Evolutionary conservation across 1,284 basidiomycete species (phyloP).

Genomic region (Agaricales sp.): DNA sequence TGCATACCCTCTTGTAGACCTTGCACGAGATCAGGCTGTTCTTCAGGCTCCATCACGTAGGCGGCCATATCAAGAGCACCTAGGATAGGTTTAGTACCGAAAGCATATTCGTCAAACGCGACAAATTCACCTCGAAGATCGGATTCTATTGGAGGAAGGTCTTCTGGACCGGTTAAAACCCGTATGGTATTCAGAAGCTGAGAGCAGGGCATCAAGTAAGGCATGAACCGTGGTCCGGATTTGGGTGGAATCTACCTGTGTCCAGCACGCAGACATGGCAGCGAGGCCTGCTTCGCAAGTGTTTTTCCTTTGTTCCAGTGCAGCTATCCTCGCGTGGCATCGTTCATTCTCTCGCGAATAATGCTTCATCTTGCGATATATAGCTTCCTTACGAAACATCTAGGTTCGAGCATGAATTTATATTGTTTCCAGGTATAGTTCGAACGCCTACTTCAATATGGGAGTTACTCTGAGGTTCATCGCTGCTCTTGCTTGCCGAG

Average conservation of each 20-base stretch:
- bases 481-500: constrained; percentile 24
- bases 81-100: not conserved
- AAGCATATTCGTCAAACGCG: not conserved
- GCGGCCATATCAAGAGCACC: constrained; percentile 1
- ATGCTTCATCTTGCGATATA: constrained; percentile 86
- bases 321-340: constrained; percentile 54
- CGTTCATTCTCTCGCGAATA: constrained; percentile 78
- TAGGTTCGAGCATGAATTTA: constrained; percentile 21
- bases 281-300: constrained; percentile 73
- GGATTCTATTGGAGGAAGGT: constrained; percentile 30
- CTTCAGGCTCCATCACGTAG: not conserved
- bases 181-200: constrained; percentile 1
- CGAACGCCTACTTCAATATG: constrained; percentile 57
- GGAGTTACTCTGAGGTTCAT: constrained; percentile 48
- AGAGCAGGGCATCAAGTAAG: constrained; percentile 5
- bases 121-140: constrained; percentile 17
- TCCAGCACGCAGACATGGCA: constrained; percentile 84
- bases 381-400: constrained; percentile 84
- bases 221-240: constrained; percentile 7
- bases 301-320: constrained; percentile 64
- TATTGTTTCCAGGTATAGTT: too few relatives aligned
- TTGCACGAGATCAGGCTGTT: not conserved
- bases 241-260: constrained; percentile 52
- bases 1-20: constrained; percentile 32
- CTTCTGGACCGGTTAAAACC: constrained; percentile 14